A percentile compares a stretch with the other conserved stretches of the same genome.
phyloP scores from a whole-genome alignment of 2,329 filamentous ascomycete species.

The Penicillium capsulatum region DNA sequence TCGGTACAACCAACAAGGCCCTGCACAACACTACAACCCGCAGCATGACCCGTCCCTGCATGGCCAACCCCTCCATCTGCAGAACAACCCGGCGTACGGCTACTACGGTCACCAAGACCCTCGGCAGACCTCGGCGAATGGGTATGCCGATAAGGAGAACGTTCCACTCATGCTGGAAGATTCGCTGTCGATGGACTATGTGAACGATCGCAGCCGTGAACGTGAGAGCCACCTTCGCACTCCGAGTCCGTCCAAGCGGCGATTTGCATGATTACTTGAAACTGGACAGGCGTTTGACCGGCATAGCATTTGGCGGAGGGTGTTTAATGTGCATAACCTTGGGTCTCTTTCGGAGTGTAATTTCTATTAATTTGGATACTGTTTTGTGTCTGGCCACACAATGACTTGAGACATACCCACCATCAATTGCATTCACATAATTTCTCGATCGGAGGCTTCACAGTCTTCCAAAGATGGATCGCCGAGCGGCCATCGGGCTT shows the following conservation, averaged over 20 bases:
- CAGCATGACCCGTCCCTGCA: conserved; percentile 24
- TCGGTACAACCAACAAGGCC: conserved; percentile 31
- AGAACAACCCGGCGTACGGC: conserved; percentile 25
- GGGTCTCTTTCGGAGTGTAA: not conserved
- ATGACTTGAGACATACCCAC: no score
- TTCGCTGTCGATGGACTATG: conserved; percentile 28
- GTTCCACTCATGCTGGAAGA: conserved; percentile 31
- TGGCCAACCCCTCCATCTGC: conserved; percentile 25
- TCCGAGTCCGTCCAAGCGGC: conserved; percentile 35
- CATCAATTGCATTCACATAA: no score
- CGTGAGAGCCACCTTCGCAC: conserved; percentile 33
- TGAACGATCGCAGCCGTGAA: conserved; percentile 30
- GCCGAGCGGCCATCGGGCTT: no score
- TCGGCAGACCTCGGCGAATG: conserved; percentile 13
- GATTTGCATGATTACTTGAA: conserved; percentile 10
- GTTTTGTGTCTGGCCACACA: no score
- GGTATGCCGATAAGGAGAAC: conserved; percentile 26
- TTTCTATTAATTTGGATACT: not conserved
- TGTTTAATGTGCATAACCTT: not conserved
- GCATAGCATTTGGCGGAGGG: no score
- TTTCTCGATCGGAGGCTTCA: no score
- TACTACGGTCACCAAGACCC: conserved; percentile 22
- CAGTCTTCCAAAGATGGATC: no score
- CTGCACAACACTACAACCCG: conserved; percentile 22
- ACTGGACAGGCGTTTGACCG: no score